phyloP scores from a whole-genome alignment of 2,329 filamentous ascomycete species.

The Triangularia setosa region DNA sequence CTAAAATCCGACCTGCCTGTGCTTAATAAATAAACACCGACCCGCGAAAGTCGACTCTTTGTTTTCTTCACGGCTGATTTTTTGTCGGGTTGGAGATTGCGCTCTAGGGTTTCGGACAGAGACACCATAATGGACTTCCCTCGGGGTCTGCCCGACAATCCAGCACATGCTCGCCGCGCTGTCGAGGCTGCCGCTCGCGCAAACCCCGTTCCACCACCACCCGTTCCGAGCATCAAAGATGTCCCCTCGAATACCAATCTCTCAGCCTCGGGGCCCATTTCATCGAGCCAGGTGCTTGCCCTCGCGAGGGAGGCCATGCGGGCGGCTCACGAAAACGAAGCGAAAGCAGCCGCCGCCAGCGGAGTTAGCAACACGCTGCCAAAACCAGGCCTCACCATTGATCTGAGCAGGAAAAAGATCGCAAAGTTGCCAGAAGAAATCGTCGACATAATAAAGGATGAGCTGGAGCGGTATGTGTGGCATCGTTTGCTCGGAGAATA shows the following conservation, averaged over 20 bases:
- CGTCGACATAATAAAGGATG: constrained; percentile 69
- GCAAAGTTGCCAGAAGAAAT: constrained; percentile 68
- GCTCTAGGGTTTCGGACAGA: neutral
- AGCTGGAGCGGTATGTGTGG: constrained; percentile 61
- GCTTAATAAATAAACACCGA: constrained; percentile 12
- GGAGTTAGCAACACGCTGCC: constrained; percentile 54
- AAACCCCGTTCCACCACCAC: constrained; percentile 26
- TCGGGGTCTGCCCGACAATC: constrained; percentile 35
- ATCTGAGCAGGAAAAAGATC: constrained; percentile 72
- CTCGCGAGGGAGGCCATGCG: constrained; percentile 65
- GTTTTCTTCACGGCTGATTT: neutral
- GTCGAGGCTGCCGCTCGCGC: constrained; percentile 27
- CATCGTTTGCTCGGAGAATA: constrained; percentile 20
- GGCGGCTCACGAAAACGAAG: constrained; percentile 61
- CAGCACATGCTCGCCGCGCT: constrained; percentile 34
- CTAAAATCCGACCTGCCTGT: constrained; percentile 10
- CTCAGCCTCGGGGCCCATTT: constrained; percentile 49
- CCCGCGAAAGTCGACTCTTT: neutral
- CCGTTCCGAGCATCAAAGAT: constrained; percentile 41
- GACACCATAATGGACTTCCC: constrained; percentile 26
- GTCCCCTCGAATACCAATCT: constrained; percentile 45
- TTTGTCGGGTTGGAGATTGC: too few relatives aligned
- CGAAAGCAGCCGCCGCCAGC: constrained; percentile 57
- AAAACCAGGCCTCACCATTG: constrained; percentile 71
- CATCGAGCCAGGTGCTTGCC: constrained; percentile 60